Percentiles rank a stretch among this genome's conserved stretches.
Conservation (phyloP, 306 rosid genomes). For the Carpinus viminea region DNA sequence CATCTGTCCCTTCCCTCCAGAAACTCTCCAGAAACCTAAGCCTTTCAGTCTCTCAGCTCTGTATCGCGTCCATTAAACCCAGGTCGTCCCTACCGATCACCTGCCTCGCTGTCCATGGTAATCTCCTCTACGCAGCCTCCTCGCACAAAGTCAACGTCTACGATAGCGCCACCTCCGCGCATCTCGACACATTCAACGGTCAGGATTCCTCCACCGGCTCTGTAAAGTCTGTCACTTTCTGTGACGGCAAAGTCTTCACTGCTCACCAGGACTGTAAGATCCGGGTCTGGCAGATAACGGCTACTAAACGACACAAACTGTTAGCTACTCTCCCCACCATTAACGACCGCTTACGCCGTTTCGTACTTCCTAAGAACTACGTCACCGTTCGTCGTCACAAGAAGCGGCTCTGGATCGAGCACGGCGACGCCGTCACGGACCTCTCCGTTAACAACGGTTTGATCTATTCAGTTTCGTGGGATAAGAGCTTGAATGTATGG, state of each 20-base stretch:
- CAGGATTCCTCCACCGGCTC: conserved; percentile 59
- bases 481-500: conserved; percentile 76
- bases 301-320: conserved; percentile 26
- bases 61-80: conserved; percentile 43
- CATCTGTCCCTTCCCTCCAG: conserved; percentile 81
- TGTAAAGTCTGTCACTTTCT: conserved; percentile 59
- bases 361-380: conserved; percentile 64
- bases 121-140: conserved; percentile 71
- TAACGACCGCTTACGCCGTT: conserved; percentile 70
- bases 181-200: conserved; percentile 43
- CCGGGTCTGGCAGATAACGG: conserved; percentile 56
- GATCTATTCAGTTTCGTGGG: conserved; percentile 94
- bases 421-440: conserved; percentile 80
- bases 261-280: conserved; percentile 85
- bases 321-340: conserved; percentile 69
- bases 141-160: conserved; percentile 66
- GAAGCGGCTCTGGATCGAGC: conserved; percentile 76
- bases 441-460: conserved; percentile 54
- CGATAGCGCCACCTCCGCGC: conserved; percentile 38
- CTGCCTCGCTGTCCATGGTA: conserved; percentile 52
- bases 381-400: conserved; percentile 72
- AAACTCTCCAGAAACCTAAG: conserved; percentile 42
- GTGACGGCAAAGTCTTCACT: conserved; percentile 45
- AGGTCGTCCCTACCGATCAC: conserved; percentile 50
- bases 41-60: conserved; percentile 47